Conservation (phyloP, 2,329 filamentous ascomycete genomes). For the Hypoxylon sp. region DNA sequence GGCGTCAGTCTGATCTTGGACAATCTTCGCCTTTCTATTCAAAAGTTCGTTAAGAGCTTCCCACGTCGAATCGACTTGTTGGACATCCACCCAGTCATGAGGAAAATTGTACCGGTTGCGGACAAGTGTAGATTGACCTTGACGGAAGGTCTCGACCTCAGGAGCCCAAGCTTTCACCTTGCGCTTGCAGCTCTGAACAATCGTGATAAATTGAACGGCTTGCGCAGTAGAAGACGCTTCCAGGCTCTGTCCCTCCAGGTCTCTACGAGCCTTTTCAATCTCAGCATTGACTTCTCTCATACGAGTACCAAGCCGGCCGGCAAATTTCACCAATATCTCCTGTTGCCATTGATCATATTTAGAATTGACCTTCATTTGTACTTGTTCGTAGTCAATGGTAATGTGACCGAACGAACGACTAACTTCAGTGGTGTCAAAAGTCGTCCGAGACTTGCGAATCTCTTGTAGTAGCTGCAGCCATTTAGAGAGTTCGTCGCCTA, state of each 20-base stretch:
- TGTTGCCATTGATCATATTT: constrained; percentile 99
- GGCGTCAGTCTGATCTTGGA: constrained; percentile 95
- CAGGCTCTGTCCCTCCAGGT: constrained; percentile 91
- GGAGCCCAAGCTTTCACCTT: constrained; percentile 95
- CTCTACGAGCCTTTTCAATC: constrained; percentile 88
- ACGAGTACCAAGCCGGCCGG: constrained; percentile 85
- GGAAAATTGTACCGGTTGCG: constrained; percentile 96
- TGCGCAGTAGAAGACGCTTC: constrained; percentile 96
- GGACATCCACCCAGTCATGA: constrained; percentile 93
- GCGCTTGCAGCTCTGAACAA: constrained; percentile 94
- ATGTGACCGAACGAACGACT: constrained; percentile 94
- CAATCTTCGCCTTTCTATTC: constrained; percentile 91
- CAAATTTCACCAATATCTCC: constrained; percentile 95
- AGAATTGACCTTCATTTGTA: constrained; percentile 97
- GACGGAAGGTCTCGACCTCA: constrained; percentile 94
- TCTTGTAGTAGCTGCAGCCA: constrained; percentile 98
- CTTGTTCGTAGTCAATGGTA: constrained; percentile 97
- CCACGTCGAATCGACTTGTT: constrained; percentile 98
- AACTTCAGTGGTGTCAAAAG: constrained; percentile 97
- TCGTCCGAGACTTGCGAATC: constrained; percentile 93
- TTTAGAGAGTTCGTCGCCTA: constrained; percentile 90
- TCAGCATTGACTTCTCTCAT: constrained; percentile 95
- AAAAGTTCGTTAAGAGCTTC: constrained; percentile 92
- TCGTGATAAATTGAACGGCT: constrained; percentile 98
- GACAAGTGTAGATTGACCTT: constrained; percentile 92